These are phyloP conservation scores for Blastobotrys buckinghamii DNA, from an alignment of 1,139 yeast genomes.

Conservation along the genomic window DNA sequence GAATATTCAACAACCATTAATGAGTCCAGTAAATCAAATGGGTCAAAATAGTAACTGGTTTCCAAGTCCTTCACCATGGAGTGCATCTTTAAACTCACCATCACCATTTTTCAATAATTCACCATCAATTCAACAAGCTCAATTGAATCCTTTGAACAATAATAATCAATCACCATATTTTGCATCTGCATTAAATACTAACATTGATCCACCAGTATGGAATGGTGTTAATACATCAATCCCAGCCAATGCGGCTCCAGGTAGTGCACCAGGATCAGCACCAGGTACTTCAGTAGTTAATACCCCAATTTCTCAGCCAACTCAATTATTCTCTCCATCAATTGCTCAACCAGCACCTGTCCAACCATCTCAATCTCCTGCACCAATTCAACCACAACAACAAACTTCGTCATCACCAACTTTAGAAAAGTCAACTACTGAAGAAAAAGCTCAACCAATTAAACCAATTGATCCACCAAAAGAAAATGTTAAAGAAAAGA, in stretches of 20 bases:
- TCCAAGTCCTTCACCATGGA: slow-evolving; percentile 1
- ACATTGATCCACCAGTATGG: slow-evolving; percentile 3
- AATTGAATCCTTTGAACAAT: too few species aligned
- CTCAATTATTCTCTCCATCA: neutral
- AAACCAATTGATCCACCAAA: too few species aligned
- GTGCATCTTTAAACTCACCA: neutral
- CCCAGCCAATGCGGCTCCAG: too few species aligned
- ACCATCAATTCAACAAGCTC: slow-evolving; percentile 3
- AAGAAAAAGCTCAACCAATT: too few species aligned
- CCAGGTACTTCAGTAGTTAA: neutral
- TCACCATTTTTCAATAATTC: neutral
- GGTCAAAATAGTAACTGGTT: neutral
- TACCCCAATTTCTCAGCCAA: slow-evolving; percentile 1
- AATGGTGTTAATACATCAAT: neutral
- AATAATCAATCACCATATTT: slow-evolving; percentile 2
- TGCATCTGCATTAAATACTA: neutral
- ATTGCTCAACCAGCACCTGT: slow-evolving; percentile 3
- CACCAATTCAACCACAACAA: neutral
- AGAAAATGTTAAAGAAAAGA: neutral
- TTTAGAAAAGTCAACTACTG: neutral
- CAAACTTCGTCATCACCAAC: neutral
- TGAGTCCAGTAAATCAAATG: neutral
- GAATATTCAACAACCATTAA: neutral
- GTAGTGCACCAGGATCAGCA: neutral
- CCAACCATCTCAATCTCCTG: neutral